Conservation (phyloP, 768 basidiomycete species). For the Phaeotremella skinneri region DNA sequence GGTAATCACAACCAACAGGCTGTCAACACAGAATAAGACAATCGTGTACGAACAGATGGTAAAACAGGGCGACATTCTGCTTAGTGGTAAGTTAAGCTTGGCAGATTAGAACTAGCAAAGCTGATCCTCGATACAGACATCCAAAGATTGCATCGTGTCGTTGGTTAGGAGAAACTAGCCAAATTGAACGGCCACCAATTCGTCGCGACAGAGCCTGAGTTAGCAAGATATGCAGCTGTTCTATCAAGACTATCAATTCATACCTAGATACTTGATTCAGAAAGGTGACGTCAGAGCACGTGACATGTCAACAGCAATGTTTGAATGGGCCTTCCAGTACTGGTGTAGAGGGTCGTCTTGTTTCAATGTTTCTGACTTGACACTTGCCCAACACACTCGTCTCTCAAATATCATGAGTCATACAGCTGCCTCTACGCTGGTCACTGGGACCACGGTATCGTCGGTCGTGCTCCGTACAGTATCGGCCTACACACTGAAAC, state of each 20-base stretch:
- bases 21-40: conserved; percentile 63
- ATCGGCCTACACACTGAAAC: neutral
- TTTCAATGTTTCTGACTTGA: neutral
- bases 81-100: conserved; percentile 60
- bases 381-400: neutral
- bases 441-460: neutral
- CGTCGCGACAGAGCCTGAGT: too few relatives aligned
- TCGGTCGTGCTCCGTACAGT: neutral
- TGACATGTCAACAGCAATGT: neutral
- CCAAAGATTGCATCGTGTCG: conserved; percentile 84
- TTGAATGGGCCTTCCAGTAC: neutral
- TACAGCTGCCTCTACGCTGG: too few relatives aligned
- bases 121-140: conserved; percentile 52
- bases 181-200: too few relatives aligned
- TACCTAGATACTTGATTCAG: neutral
- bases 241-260: too few relatives aligned
- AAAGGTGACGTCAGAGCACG: neutral
- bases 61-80: conserved; percentile 82
- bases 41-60: conserved; percentile 91
- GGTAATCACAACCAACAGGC: conserved; percentile 83
- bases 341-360: neutral
- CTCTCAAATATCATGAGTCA: neutral
- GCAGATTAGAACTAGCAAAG: neutral
- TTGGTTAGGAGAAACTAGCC: conserved; percentile 52
- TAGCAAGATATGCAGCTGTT: too few relatives aligned